Percentiles rank a stretch among this genome's conserved stretches.
These are phyloP conservation scores for Articulospora tetracladia DNA, from an alignment of 495 filamentous ascomycete species.

Conservation along the genomic window DNA sequence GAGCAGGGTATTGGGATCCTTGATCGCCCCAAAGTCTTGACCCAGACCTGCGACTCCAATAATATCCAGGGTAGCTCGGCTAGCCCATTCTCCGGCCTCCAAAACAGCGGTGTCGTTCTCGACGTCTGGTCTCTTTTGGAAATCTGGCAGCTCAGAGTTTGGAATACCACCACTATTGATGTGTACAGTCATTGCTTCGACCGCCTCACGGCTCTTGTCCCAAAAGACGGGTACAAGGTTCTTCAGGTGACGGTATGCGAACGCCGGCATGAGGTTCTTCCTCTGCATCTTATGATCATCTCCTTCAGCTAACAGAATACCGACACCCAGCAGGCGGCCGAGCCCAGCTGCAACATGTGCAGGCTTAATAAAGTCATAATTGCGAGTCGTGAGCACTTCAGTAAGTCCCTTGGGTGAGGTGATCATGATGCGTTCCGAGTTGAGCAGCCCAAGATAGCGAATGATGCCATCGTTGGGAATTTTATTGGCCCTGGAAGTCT, in stretches of 20 bases:
- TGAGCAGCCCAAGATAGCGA: slow-evolving; percentile 64
- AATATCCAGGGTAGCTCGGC: slow-evolving; percentile 78
- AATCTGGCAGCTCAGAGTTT: slow-evolving; percentile 33
- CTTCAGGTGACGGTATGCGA: slow-evolving; percentile 81
- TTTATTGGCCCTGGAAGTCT: slow-evolving; percentile 49
- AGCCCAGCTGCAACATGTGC: slow-evolving; percentile 48
- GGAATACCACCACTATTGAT: slow-evolving; percentile 18
- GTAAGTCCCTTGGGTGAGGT: slow-evolving; percentile 61
- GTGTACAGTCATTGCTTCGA: slow-evolving; percentile 39
- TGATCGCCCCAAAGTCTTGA: slow-evolving; percentile 69
- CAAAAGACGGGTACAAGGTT: slow-evolving; percentile 84
- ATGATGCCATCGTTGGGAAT: slow-evolving; percentile 90
- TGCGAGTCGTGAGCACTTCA: slow-evolving; percentile 65
- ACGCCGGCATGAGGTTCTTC: slow-evolving; percentile 78
- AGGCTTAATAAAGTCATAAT: slow-evolving; percentile 81
- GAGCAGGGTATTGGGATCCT: slow-evolving; percentile 59
- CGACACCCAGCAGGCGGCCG: slow-evolving; percentile 65
- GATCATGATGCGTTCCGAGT: slow-evolving; percentile 65
- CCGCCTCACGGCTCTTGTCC: slow-evolving; percentile 53
- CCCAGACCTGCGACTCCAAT: slow-evolving; percentile 82
- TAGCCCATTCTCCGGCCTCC: slow-evolving; percentile 68
- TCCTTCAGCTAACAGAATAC: slow-evolving; percentile 79
- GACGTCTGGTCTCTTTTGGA: slow-evolving; percentile 31
- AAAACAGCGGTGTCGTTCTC: slow-evolving; percentile 47
- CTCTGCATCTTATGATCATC: slow-evolving; percentile 82